Evolutionary conservation across 1,139 yeast species (phyloP).

Genomic region (Pneumocystis jirovecii): DNA sequence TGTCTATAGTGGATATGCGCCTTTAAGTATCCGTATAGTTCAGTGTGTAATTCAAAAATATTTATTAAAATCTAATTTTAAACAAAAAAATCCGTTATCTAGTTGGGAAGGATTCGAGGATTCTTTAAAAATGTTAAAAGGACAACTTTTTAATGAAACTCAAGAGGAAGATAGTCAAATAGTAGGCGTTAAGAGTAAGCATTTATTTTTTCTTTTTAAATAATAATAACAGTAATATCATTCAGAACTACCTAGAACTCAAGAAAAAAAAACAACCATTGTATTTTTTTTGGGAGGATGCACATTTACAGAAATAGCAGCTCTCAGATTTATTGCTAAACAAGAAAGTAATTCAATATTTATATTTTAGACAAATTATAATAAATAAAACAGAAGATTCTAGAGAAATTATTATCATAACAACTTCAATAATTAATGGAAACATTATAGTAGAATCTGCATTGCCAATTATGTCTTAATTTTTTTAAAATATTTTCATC

Average conservation of each 20-base stretch:
- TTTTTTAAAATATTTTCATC: background rate
- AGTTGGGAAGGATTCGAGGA: conserved; percentile 22
- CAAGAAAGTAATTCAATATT: background rate
- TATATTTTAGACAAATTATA: background rate
- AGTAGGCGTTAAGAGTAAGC: background rate
- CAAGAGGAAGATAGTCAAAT: background rate
- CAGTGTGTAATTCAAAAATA: conserved; percentile 27
- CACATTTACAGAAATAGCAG: conserved; percentile 62
- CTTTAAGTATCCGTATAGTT: conserved; percentile 30
- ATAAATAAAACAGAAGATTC: background rate
- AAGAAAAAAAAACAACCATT: conserved; percentile 25
- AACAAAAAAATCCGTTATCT: conserved; percentile 6
- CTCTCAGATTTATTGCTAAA: conserved; percentile 42
- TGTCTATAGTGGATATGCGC: conserved; percentile 35
- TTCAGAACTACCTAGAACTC: conserved; percentile 3
- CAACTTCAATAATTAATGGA: background rate
- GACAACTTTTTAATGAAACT: conserved; percentile 26
- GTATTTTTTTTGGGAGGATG: conserved; percentile 61
- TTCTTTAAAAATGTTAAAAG: conserved; percentile 23
- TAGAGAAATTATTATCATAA: background rate
- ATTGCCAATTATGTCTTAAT: background rate
- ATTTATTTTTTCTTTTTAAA: background rate
- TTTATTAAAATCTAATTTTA: conserved; percentile 11
- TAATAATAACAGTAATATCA: conserved; percentile 2
- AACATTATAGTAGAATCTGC: background rate